A percentile compares a stretch with the other conserved stretches of the same genome.
Evolutionary conservation across 495 filamentous ascomycete species (phyloP).

Genomic region (Penicillium taxi): DNA sequence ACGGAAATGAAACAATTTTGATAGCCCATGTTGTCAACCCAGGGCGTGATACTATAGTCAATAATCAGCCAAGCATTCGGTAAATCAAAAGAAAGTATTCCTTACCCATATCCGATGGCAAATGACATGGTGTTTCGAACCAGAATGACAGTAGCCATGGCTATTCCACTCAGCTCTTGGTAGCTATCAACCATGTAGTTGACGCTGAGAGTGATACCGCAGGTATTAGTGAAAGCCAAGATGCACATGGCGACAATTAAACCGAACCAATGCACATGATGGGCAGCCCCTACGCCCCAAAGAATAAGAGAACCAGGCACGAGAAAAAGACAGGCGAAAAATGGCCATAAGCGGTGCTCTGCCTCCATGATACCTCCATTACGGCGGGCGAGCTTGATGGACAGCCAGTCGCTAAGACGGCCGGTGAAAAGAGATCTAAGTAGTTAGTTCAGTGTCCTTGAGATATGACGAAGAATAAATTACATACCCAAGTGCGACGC

Average conservation of each 20-base stretch:
- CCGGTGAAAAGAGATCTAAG: constrained; percentile 42
- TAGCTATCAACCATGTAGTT: constrained; percentile 59
- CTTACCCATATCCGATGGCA: constrained; percentile 48
- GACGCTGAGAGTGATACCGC: constrained; percentile 52
- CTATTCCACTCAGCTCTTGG: constrained; percentile 53
- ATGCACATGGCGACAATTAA: constrained; percentile 55
- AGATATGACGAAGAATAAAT: not conserved
- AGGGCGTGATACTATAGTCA: constrained; percentile 50
- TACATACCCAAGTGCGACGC: constrained; percentile 42
- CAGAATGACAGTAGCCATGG: constrained; percentile 55
- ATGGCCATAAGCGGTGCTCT: constrained; percentile 58
- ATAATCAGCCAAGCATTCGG: not conserved
- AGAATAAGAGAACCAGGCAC: constrained; percentile 52
- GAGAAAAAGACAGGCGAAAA: constrained; percentile 44
- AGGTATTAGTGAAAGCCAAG: constrained; percentile 48
- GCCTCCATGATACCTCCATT: constrained; percentile 57
- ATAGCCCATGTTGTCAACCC: constrained; percentile 51
- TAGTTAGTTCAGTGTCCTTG: not conserved
- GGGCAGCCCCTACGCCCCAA: constrained; percentile 62
- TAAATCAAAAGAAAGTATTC: constrained; percentile 1
- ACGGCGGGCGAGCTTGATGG: constrained; percentile 49
- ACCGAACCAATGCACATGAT: constrained; percentile 54
- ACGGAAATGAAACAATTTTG: constrained; percentile 58
- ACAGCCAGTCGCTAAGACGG: constrained; percentile 51
- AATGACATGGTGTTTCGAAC: constrained; percentile 62